Base-by-base conservation (phyloP, 805 yeast species). In the Soucietia sequanensis region DNA sequence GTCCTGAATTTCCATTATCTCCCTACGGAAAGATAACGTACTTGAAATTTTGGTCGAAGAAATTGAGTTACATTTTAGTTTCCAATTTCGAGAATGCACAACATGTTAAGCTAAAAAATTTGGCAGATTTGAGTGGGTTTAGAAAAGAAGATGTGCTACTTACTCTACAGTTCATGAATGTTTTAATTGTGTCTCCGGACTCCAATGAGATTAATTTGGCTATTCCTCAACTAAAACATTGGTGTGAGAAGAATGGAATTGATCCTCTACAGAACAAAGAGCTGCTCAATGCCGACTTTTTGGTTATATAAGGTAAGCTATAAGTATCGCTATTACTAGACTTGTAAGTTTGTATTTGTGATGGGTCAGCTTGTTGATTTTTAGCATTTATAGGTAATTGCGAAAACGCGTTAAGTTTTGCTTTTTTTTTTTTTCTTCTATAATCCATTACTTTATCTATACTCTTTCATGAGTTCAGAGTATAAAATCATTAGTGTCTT, bases 1-100 rank as follows among this genome's bases (percentile, higher is more conserved):
- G 97, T 0, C 99, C 99, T 0, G 99, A 93, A 54, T 74, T 80
- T 44, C 99, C 99, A 1, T 62, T 93, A 7, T 84, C 95, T 5
- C 81, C 83, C 0, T 84, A 80, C 58, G 99, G 99, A 0, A 70
- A 72, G 34, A 62, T 76, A 7, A 76, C 90, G 5, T 93, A 89
- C 51, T 51, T 84, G 13, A 62, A 73, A 11, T 90, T 76, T 58
- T 93, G 98, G 99, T 67, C 84, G 5, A 67, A 72, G 31, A 51
- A 47, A 28, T 38, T 68, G 7, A 59, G 66, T 6, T 23, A 41
- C 21, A 23, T 47, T 18, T 38, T 64, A 5, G 12, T 42, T 4
- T 13, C 39, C 3, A 38, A 45, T 10, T 28, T 43, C n/a, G 38
- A 12, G 8, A 15, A 23, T 1, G 35, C 22, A 3, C 23, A 31